phyloP scores from a whole-genome alignment of 495 filamentous ascomycete genomes.

The Ascodesmis nigricans region DNA sequence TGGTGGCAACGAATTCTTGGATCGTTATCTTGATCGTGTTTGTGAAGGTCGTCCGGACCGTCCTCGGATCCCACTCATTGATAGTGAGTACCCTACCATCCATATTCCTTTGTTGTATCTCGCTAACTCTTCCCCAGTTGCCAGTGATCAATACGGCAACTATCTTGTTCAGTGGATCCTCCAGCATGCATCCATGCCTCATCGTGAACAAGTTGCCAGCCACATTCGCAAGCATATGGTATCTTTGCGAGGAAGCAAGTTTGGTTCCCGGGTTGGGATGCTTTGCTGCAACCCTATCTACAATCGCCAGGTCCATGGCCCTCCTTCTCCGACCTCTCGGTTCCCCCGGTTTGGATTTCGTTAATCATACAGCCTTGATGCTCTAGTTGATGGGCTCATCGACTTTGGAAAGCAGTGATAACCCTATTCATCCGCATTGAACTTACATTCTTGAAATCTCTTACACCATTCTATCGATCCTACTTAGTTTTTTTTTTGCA shows the following conservation, averaged over 20 bases:
- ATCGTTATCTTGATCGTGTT: constrained; percentile 80
- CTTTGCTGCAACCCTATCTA: constrained; percentile 73
- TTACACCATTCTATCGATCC: too few relatives aligned
- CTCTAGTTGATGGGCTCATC: too few relatives aligned
- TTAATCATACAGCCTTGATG: too few relatives aligned
- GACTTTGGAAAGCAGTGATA: too few relatives aligned
- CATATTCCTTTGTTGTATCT: background rate
- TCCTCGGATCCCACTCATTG: constrained; percentile 89
- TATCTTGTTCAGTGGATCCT: constrained; percentile 95
- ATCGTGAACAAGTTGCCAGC: constrained; percentile 75
- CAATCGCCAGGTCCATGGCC: constrained; percentile 13
- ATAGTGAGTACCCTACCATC: constrained; percentile 34
- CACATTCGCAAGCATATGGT: constrained; percentile 99
- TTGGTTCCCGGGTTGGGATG: constrained; percentile 94
- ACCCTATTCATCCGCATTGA: too few relatives aligned
- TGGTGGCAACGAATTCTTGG: constrained; percentile 70
- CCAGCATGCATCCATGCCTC: constrained; percentile 61
- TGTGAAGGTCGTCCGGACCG: constrained; percentile 79
- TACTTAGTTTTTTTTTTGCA: too few relatives aligned
- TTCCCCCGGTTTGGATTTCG: constrained; percentile 20
- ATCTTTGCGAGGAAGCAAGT: constrained; percentile 91
- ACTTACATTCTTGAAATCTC: too few relatives aligned
- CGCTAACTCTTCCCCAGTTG: constrained; percentile 31
- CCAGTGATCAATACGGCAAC: constrained; percentile 95
- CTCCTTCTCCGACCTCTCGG: constrained; percentile 17